A percentile compares a stretch with the other conserved stretches of the same genome.
Evolutionary conservation across 345 rosid genomes (phyloP).

Genomic region (Clarkia xantiana): DNA sequence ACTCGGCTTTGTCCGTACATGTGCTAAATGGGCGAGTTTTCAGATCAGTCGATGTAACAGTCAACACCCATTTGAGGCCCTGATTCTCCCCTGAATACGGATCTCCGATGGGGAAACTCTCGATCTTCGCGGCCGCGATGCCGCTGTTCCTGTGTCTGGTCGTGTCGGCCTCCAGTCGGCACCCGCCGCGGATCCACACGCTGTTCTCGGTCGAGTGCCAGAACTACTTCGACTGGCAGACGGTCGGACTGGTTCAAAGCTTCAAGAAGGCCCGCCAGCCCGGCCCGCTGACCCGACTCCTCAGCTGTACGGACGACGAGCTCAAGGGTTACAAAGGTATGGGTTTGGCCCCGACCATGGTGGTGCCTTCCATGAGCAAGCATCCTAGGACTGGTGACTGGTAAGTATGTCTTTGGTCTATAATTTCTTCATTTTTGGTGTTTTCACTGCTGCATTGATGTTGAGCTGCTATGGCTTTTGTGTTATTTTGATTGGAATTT

Average conservation of each 20-base stretch:
- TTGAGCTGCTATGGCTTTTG: no score
- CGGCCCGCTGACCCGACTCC: slow-evolving; percentile 80
- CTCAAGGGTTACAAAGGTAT: slow-evolving; percentile 63
- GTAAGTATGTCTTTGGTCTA: slow-evolving; percentile 19
- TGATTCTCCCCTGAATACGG: slow-evolving; percentile 16
- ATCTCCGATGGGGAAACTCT: slow-evolving; percentile 25
- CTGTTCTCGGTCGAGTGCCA: slow-evolving; percentile 95
- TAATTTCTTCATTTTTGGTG: neutral
- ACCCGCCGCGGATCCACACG: slow-evolving; percentile 82
- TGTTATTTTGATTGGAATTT: no score
- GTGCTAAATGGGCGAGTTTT: no score
- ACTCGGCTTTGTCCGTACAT: neutral
- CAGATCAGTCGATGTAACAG: no score
- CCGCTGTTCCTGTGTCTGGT: slow-evolving; percentile 5
- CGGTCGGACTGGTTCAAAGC: slow-evolving; percentile 86
- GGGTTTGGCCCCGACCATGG: slow-evolving; percentile 80
- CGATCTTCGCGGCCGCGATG: slow-evolving; percentile 7
- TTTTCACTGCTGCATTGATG: no score
- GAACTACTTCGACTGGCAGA: slow-evolving; percentile 96
- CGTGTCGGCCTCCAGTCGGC: slow-evolving; percentile 16
- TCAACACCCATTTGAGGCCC: slow-evolving; percentile 7
- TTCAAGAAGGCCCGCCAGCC: slow-evolving; percentile 80
- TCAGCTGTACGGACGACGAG: slow-evolving; percentile 89
- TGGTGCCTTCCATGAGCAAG: slow-evolving; percentile 87
- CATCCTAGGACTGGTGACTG: slow-evolving; percentile 93